A percentile compares a stretch with the other conserved stretches of the same genome.
Conservation (phyloP, 2,329 filamentous ascomycete genomes). For the Neocucurbitaria cava region DNA sequence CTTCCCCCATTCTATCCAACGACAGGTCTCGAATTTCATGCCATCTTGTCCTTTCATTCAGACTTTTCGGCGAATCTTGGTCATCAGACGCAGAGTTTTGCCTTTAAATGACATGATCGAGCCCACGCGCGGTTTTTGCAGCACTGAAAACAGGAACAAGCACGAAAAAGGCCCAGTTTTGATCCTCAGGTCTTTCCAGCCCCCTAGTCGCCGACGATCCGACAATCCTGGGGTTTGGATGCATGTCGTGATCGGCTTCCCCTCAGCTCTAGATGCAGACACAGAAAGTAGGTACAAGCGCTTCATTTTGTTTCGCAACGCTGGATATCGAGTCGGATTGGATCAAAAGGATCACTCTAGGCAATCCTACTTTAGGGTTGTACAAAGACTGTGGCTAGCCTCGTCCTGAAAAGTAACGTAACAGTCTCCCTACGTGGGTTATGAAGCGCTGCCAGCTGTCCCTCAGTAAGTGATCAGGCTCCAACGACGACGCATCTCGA, state of each 20-base stretch:
- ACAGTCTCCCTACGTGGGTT: not conserved
- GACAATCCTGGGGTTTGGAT: constrained; percentile 1
- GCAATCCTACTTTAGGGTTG: not conserved
- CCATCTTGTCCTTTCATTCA: not conserved
- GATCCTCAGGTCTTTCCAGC: constrained; percentile 2
- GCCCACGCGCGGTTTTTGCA: not conserved
- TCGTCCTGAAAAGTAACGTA: no score
- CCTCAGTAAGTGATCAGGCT: not conserved
- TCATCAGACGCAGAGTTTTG: not conserved
- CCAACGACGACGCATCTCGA: not conserved
- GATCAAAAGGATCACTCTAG: not conserved
- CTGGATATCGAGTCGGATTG: no score
- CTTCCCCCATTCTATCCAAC: not conserved
- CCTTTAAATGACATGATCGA: not conserved
- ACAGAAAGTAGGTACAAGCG: not conserved
- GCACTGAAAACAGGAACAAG: not conserved
- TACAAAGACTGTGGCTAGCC: not conserved
- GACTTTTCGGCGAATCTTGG: not conserved
- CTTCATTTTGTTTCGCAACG: not conserved
- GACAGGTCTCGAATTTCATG: not conserved
- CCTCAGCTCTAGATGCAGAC: not conserved
- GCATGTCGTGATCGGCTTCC: constrained; percentile 3
- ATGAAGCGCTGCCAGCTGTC: not conserved
- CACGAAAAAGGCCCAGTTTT: constrained; percentile 4
- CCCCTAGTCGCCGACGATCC: constrained; percentile 14